Base-by-base conservation (phyloP, 2,329 filamentous ascomycete genomes). In the Penicillium freii region DNA sequence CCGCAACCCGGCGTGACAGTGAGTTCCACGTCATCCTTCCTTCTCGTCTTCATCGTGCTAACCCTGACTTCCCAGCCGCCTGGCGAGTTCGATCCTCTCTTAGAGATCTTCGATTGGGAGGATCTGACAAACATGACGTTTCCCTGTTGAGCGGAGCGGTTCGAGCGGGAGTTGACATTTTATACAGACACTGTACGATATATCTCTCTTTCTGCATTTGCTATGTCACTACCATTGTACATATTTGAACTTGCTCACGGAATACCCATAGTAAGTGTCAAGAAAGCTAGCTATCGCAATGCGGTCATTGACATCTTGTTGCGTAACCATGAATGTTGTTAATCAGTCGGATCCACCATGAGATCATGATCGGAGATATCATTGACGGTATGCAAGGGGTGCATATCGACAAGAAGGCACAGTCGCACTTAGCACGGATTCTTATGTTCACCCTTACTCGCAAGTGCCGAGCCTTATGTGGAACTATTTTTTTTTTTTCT, bases 21-120 rank as follows among this genome's bases (percentile, higher is more conserved):
- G 52, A 64, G 71, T 62, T 17, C 1, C 13, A 31, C n/a, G 3
- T 50, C 27, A 10, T 36, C 17, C 1, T 45, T 40, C 1, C 17
- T 31, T 17, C 17, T 23, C n/a, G n/a, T 5, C 8, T 17, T 42
- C 13, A 3, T 5, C 9, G 39, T 33, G 51, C 59, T 64, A 52
- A 66, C 48, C 29, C 23, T 31, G 10, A 17, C 13, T 46, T 27
- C 3, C 27, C 10, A 73, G 69, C 63, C 59, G 2, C 56, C 67
- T n/a, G 67, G 57, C 1, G 68, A 71, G 21, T 66, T 73, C 10
- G 71, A 73, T 42, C 70, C 71, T 25, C 73, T 72, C 46, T 59
- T 72, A 38, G 71, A 72, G 38, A 70, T 70, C 1, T 73, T 73
- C 51, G 66, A 73, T 49, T 73, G 69, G 69, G 71, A 69, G 11